Conservation (phyloP, 805 yeast species). For the Zygotorulaspora florentina region DNA sequence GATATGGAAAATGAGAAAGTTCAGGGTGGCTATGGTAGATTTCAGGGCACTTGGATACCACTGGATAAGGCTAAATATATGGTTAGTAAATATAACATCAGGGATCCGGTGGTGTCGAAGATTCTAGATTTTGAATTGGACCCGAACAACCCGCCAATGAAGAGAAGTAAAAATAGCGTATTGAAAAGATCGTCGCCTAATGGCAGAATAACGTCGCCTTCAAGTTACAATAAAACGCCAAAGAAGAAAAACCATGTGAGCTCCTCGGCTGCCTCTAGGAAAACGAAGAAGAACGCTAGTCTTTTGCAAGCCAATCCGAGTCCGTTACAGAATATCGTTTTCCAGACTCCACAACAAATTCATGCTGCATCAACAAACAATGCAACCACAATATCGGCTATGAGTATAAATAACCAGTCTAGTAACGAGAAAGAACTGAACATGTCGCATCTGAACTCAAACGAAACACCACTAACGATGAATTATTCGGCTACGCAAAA, state of each 20-base stretch:
- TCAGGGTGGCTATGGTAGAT: constrained; percentile 82
- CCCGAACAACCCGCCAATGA: constrained; percentile 43
- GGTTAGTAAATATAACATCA: constrained; percentile 48
- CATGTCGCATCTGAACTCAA: constrained; percentile 7
- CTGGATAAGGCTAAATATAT: constrained; percentile 57
- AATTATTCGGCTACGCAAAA: constrained; percentile 33
- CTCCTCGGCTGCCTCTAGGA: constrained; percentile 8
- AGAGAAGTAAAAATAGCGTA: constrained; percentile 37
- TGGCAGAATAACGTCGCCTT: constrained; percentile 32
- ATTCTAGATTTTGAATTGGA: constrained; percentile 53
- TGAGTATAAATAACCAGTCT: constrained; percentile 4
- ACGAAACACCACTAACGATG: constrained; percentile 20
- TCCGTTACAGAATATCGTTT: constrained; percentile 32
- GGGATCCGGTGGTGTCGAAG: constrained; percentile 45
- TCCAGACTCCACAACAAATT: constrained; percentile 33
- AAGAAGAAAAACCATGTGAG: constrained; percentile 19
- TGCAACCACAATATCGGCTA: constrained; percentile 16
- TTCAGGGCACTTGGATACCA: constrained; percentile 87
- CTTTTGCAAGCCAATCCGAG: constrained; percentile 28
- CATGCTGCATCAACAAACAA: constrained; percentile 10
- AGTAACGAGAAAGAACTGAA: constrained; percentile 9
- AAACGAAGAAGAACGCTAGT: constrained; percentile 13
- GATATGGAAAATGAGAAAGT: constrained; percentile 68
- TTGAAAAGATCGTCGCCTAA: constrained; percentile 32
- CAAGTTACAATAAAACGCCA: constrained; percentile 35